A percentile compares a stretch with the other conserved stretches of the same genome.
Evolutionary conservation across 495 filamentous ascomycete genomes (phyloP).

Genomic region (Neurospora africana): DNA sequence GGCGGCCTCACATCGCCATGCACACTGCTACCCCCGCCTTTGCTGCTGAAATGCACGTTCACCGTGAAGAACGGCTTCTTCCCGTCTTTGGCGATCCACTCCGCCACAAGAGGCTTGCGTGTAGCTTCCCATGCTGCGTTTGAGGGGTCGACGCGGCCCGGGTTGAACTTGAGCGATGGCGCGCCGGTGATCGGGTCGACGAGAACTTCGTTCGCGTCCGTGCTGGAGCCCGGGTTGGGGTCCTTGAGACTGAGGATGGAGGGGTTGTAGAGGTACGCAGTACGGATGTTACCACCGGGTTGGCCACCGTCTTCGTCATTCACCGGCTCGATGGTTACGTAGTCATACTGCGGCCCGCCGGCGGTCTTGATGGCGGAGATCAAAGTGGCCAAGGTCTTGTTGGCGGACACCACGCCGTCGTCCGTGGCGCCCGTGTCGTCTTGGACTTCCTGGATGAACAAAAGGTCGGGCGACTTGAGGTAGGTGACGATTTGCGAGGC

Average conservation of each 20-base stretch:
- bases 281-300: constrained; percentile 56
- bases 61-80: constrained; percentile 43
- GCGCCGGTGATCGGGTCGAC: constrained; percentile 21
- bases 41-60: constrained; percentile 48
- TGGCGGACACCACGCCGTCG: constrained; percentile 37
- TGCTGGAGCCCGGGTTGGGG: constrained; percentile 33
- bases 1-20: constrained; percentile 51
- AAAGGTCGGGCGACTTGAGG: constrained; percentile 40
- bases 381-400: constrained; percentile 37
- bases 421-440: constrained; percentile 45
- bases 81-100: constrained; percentile 39
- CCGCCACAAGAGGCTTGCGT: constrained; percentile 48
- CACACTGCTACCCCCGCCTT: constrained; percentile 45
- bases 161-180: constrained; percentile 43
- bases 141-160: constrained; percentile 45
- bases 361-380: constrained; percentile 26
- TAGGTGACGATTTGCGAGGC: constrained; percentile 46
- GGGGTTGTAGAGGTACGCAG: constrained; percentile 50
- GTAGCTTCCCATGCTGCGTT: constrained; percentile 41
- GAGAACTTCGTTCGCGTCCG: constrained; percentile 37
- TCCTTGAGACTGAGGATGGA: constrained; percentile 35
- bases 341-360: constrained; percentile 34
- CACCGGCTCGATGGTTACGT: constrained; percentile 37
- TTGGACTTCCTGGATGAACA: constrained; percentile 54
- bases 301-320: constrained; percentile 44